These are phyloP conservation scores for Alternaria gaisen DNA, from an alignment of 2,329 filamentous ascomycete genomes.

Conservation along the genomic window DNA sequence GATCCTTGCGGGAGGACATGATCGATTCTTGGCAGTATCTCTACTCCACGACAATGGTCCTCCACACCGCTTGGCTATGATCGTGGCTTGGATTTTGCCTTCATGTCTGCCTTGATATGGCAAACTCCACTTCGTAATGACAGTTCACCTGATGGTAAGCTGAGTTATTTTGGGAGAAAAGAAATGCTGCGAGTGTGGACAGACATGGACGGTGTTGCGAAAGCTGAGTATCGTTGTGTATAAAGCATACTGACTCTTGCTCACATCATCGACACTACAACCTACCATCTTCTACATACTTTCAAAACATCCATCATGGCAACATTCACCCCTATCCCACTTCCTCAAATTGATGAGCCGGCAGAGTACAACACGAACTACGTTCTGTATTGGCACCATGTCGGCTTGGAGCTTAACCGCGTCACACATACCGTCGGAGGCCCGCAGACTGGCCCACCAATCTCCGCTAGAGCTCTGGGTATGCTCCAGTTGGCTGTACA, in stretches of 20 bases:
- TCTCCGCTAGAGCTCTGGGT: conserved; percentile 25
- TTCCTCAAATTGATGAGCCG: conserved; percentile 21
- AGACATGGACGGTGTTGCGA: background rate
- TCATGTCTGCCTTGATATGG: background rate
- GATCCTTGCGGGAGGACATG: background rate
- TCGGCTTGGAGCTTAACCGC: conserved; percentile 23
- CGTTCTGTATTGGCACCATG: conserved; percentile 25
- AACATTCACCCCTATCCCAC: conserved; percentile 9
- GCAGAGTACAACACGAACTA: conserved; percentile 22
- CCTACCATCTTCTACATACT: background rate
- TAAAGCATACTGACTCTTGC: background rate
- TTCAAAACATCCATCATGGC: background rate
- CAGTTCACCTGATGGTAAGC: conserved; percentile 5
- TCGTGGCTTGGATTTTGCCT: conserved; percentile 9
- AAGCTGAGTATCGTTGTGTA: background rate
- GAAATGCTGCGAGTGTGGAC: background rate
- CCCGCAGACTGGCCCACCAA: conserved; percentile 20
- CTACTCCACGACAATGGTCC: conserved; percentile 8
- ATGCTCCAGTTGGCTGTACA: conserved; percentile 38
- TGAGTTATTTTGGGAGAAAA: background rate
- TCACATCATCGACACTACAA: background rate
- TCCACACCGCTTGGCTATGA: conserved; percentile 2
- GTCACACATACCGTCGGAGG: conserved; percentile 22
- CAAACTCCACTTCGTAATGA: background rate
- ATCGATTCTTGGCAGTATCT: conserved; percentile 1